phyloP scores from a whole-genome alignment of 164 flowering plant species.

The Berberis thunbergii region DNA sequence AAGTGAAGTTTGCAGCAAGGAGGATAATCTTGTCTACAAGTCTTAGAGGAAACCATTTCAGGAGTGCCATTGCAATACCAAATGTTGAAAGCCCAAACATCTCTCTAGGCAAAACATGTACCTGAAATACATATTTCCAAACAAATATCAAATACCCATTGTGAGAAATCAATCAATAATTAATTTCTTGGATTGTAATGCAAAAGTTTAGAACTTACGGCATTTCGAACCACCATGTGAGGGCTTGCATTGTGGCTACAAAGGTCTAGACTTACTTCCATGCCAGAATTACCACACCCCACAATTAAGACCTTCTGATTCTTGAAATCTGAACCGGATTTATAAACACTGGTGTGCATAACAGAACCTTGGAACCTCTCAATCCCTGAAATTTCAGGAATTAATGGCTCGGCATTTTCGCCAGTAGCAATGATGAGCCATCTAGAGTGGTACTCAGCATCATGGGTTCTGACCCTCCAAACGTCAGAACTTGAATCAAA shows the following conservation, averaged over 20 bases:
- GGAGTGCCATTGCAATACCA: constrained; percentile 72
- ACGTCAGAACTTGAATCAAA: constrained; percentile 37
- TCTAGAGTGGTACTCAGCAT: constrained; percentile 35
- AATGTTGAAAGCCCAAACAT: constrained; percentile 82
- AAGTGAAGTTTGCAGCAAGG: constrained; percentile 33
- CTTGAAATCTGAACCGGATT: constrained; percentile 51
- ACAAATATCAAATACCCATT: background rate
- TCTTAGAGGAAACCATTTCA: constrained; percentile 70
- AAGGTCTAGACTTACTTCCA: constrained; percentile 95
- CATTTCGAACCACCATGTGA: constrained; percentile 77
- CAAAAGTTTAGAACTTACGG: constrained; percentile 36
- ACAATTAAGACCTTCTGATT: constrained; percentile 68
- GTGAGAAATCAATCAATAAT: constrained; percentile 1
- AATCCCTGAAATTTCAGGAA: constrained; percentile 60
- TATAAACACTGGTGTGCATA: constrained; percentile 66
- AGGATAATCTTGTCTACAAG: constrained; percentile 71
- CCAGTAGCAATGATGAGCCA: constrained; percentile 90
- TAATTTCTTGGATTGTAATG: background rate
- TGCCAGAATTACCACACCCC: constrained; percentile 97
- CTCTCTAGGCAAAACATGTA: constrained; percentile 88
- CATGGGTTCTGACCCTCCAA: constrained; percentile 60
- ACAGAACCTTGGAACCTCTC: constrained; percentile 50
- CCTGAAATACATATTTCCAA: constrained; percentile 27
- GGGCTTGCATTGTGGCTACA: constrained; percentile 80
- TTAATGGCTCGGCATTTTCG: constrained; percentile 78